Evolutionary conservation across 179 eudicot species (phyloP).

Genomic region (Gypsophila paniculata): DNA sequence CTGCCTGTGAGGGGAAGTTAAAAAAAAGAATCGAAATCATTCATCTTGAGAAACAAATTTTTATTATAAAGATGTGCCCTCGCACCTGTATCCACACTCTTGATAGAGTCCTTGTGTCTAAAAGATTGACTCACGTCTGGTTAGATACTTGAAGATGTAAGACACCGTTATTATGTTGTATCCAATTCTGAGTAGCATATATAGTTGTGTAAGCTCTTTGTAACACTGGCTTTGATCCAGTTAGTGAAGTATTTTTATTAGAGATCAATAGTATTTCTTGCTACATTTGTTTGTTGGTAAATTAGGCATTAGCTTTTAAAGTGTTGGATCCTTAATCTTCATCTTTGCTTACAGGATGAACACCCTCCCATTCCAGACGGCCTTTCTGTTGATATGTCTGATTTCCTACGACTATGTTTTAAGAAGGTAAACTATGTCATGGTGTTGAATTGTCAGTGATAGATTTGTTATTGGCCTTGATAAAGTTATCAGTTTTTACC

Average conservation of each 20-base stretch:
- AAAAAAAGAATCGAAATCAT: too few species aligned
- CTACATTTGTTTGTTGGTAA: not conserved
- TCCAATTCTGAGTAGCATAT: not conserved
- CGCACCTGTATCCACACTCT: not conserved
- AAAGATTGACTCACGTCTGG: not conserved
- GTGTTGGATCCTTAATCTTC: constrained; percentile 4
- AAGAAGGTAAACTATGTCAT: constrained; percentile 58
- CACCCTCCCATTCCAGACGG: constrained; percentile 97
- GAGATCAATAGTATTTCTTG: not conserved
- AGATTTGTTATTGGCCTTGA: not conserved
- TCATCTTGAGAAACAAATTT: too few species aligned
- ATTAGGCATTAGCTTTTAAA: constrained; percentile 2
- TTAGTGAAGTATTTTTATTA: not conserved
- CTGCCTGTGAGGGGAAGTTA: constrained; percentile 1
- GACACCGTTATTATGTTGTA: not conserved
- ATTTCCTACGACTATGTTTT: constrained; percentile 87
- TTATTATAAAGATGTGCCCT: not conserved
- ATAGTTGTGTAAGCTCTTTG: not conserved
- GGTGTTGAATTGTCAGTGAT: not conserved
- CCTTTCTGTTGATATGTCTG: constrained; percentile 77
- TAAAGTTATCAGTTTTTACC: too few species aligned
- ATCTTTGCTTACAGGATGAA: constrained; percentile 64
- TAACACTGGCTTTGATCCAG: not conserved
- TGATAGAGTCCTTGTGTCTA: not conserved
- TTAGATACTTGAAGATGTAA: not conserved